A percentile compares a stretch with the other conserved stretches of the same genome.
phyloP scores from a whole-genome alignment of 2,329 filamentous ascomycete genomes.

The Pseudogymnoascus sp. region DNA sequence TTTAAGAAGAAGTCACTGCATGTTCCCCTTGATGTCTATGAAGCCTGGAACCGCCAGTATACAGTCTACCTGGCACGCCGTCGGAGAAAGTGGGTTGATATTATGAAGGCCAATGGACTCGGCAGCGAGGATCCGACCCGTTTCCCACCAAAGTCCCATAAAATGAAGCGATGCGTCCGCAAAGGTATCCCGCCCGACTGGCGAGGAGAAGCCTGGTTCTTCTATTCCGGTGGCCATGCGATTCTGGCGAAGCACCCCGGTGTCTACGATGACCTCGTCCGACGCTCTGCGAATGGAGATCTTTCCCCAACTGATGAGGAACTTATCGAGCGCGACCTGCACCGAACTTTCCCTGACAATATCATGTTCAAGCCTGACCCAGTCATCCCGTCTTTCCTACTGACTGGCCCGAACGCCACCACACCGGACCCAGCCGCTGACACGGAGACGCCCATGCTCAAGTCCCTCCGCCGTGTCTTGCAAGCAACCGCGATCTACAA shows the following conservation, averaged over 20 bases:
- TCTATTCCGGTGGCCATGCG: slow-evolving; percentile 80
- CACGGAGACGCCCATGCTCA: slow-evolving; percentile 66
- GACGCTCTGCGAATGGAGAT: slow-evolving; percentile 51
- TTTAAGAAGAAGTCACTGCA: slow-evolving; percentile 85
- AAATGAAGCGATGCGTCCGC: slow-evolving; percentile 81
- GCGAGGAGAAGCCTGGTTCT: slow-evolving; percentile 95
- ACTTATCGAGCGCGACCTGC: slow-evolving; percentile 85
- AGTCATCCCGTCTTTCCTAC: slow-evolving; percentile 27
- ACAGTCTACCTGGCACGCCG: slow-evolving; percentile 65
- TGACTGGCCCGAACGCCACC: slow-evolving; percentile 22
- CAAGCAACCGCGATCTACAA: slow-evolving; percentile 88
- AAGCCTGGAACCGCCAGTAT: slow-evolving; percentile 71
- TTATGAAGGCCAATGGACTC: slow-evolving; percentile 69
- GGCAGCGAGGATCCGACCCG: slow-evolving; percentile 61
- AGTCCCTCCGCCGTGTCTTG: slow-evolving; percentile 73
- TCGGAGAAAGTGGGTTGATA: slow-evolving; percentile 69
- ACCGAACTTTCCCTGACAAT: slow-evolving; percentile 93
- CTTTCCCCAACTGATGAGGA: slow-evolving; percentile 70
- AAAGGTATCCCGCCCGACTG: slow-evolving; percentile 93
- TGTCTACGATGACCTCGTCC: slow-evolving; percentile 61
- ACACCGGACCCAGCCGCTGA: slow-evolving; percentile 27
- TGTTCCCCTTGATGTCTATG: slow-evolving; percentile 67
- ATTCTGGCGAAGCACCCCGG: slow-evolving; percentile 68
- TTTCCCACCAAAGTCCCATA: slow-evolving; percentile 73
- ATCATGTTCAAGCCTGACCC: slow-evolving; percentile 67